Percentiles rank a stretch among this genome's conserved stretches.
Conservation (phyloP, 108 stramenopile genomes). For the Skeletonema potamos region DNA sequence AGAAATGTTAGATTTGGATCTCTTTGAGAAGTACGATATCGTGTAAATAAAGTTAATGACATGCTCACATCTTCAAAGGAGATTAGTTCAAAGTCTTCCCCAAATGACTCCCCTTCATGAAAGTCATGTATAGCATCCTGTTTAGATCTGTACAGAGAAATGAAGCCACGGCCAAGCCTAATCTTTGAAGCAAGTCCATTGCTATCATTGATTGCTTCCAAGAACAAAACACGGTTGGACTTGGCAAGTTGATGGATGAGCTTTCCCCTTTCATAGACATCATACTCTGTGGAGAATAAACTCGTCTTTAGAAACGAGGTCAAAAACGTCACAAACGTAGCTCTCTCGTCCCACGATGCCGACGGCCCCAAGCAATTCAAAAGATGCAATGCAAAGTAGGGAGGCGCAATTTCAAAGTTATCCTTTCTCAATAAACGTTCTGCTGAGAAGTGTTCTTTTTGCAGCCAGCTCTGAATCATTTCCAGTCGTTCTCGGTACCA, state of each 20-base stretch:
- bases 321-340: slow-evolving; percentile 37
- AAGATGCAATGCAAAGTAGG: slow-evolving; percentile 49
- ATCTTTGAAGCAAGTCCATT: slow-evolving; percentile 21
- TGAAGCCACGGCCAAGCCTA: slow-evolving; percentile 34
- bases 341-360: slow-evolving; percentile 36
- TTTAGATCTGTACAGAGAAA: slow-evolving; percentile 35
- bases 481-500: slow-evolving; percentile 9
- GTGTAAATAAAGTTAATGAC: background rate
- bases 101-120: slow-evolving; percentile 26
- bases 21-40: background rate
- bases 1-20: background rate
- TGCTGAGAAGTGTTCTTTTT: slow-evolving; percentile 5
- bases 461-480: slow-evolving; percentile 5
- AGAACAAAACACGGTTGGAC: slow-evolving; percentile 26
- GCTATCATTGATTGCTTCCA: slow-evolving; percentile 19
- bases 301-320: slow-evolving; percentile 25
- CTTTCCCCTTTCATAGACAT: slow-evolving; percentile 33
- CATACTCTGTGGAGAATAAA: slow-evolving; percentile 27
- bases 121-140: slow-evolving; percentile 28
- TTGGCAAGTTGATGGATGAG: slow-evolving; percentile 37
- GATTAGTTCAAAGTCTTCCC: slow-evolving; percentile 17
- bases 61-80: slow-evolving; percentile 22
- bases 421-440: slow-evolving; percentile 13
- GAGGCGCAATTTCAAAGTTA: slow-evolving; percentile 33
- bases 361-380: slow-evolving; percentile 33